phyloP scores from a whole-genome alignment of 148 eudicot species.

The Rhododendron vialii region DNA sequence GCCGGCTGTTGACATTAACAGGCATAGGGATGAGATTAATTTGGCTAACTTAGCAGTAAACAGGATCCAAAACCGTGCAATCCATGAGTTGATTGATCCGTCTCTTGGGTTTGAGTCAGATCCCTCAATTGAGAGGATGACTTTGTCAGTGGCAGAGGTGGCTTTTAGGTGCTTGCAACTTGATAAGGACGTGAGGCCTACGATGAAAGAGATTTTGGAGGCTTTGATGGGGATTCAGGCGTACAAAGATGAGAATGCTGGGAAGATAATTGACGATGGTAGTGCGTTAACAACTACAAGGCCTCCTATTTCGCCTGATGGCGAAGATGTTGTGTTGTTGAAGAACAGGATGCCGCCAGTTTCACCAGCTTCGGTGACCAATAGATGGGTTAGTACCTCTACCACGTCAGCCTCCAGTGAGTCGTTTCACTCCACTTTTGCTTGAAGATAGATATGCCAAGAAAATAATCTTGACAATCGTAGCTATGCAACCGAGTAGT shows the following conservation, averaged over 20 bases:
- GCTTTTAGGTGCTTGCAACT: slow-evolving; percentile 33
- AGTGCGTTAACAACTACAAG: background rate
- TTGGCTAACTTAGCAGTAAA: slow-evolving; percentile 43
- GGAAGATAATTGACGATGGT: slow-evolving; percentile 5
- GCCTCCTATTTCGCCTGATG: slow-evolving; percentile 20
- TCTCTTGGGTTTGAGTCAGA: slow-evolving; percentile 27
- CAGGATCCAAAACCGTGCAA: slow-evolving; percentile 19
- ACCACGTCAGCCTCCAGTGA: background rate
- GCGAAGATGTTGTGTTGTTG: slow-evolving; percentile 32
- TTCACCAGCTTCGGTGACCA: background rate
- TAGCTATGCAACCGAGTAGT: background rate
- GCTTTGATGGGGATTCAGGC: slow-evolving; percentile 10
- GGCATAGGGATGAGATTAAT: slow-evolving; percentile 43
- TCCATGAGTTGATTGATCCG: slow-evolving; percentile 28
- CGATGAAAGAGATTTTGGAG: slow-evolving; percentile 26
- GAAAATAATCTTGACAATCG: background rate
- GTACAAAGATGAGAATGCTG: background rate
- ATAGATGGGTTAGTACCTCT: background rate
- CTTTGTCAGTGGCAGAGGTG: slow-evolving; percentile 25
- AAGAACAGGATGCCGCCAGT: slow-evolving; percentile 14
- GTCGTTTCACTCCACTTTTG: background rate
- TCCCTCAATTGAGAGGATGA: slow-evolving; percentile 22
- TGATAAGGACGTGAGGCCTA: slow-evolving; percentile 27
- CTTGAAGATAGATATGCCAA: background rate
- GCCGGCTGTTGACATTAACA: slow-evolving; percentile 43